Evolutionary conservation across 257 asterid genomes (phyloP).

Genomic region (Scutellaria minor): DNA sequence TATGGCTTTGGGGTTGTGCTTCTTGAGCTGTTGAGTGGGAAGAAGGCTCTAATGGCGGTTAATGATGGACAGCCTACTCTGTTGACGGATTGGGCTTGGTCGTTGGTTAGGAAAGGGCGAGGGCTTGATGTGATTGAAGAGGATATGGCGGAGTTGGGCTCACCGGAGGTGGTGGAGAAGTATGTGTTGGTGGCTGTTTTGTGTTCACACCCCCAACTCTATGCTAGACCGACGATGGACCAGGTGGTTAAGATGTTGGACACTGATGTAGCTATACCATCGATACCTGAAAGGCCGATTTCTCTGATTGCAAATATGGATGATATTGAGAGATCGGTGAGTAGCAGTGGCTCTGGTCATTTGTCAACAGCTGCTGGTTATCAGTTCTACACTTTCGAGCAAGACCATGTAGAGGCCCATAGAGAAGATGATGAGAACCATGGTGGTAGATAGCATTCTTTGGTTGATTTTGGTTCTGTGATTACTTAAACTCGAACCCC

Average conservation of each 20-base stretch:
- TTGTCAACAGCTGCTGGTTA: slow-evolving; percentile 69
- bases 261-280: slow-evolving; percentile 64
- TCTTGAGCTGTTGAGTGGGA: slow-evolving; percentile 89
- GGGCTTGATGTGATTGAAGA: slow-evolving; percentile 70
- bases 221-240: slow-evolving; percentile 94
- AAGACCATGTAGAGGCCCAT: slow-evolving; percentile 26
- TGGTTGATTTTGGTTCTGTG: not conserved
- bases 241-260: slow-evolving; percentile 88
- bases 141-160: slow-evolving; percentile 62
- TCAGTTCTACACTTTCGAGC: slow-evolving; percentile 50
- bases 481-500: not conserved
- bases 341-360: slow-evolving; percentile 69
- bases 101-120: slow-evolving; percentile 68
- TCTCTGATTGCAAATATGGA: slow-evolving; percentile 72
- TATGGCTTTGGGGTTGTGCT: slow-evolving; percentile 89
- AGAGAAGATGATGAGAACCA: slow-evolving; percentile 30
- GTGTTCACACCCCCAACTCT: slow-evolving; percentile 86
- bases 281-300: slow-evolving; percentile 80
- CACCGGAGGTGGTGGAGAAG: slow-evolving; percentile 71
- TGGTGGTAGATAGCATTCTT: slow-evolving; percentile 33
- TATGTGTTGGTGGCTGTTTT: slow-evolving; percentile 80
- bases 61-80: slow-evolving; percentile 65
- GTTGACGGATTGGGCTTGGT: slow-evolving; percentile 94
- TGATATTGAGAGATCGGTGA: slow-evolving; percentile 73
- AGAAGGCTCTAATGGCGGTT: slow-evolving; percentile 63